phyloP scores from a whole-genome alignment of 345 rosid species.

The Aquilaria sinensis region DNA sequence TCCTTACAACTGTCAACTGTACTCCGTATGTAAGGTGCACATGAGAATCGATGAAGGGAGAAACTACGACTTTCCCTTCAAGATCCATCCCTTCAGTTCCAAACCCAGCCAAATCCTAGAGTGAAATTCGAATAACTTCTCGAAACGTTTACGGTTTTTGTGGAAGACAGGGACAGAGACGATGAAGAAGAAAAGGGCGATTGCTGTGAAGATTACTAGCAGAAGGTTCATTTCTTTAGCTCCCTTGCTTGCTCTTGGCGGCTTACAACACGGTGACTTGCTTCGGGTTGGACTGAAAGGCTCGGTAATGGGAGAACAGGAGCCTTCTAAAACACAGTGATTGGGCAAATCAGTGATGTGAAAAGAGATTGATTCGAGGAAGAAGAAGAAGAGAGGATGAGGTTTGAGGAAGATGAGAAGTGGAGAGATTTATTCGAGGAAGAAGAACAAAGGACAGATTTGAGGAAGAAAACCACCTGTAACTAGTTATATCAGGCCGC shows the following conservation, averaged over 20 bases:
- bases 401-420: no score
- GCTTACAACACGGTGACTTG: no score
- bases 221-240: slow-evolving; percentile 28
- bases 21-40: slow-evolving; percentile 74
- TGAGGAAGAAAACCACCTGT: no score
- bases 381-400: no score
- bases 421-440: no score
- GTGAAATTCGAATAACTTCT: slow-evolving; percentile 2
- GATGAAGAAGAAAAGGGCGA: slow-evolving; percentile 32
- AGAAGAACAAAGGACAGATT: no score
- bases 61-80: slow-evolving; percentile 72
- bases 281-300: no score
- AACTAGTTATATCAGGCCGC: no score
- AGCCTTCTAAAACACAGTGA: no score
- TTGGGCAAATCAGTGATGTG: no score
- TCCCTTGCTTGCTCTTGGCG: neutral
- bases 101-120: slow-evolving; percentile 51
- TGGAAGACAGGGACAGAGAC: slow-evolving; percentile 27
- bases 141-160: slow-evolving; percentile 20
- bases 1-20: slow-evolving; percentile 52
- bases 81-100: slow-evolving; percentile 56
- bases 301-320: no score
- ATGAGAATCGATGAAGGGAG: slow-evolving; percentile 92
- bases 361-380: no score
- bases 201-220: slow-evolving; percentile 30